Evolutionary conservation across 257 asterid species (phyloP).

Genomic region (Lycium ferocissimum): DNA sequence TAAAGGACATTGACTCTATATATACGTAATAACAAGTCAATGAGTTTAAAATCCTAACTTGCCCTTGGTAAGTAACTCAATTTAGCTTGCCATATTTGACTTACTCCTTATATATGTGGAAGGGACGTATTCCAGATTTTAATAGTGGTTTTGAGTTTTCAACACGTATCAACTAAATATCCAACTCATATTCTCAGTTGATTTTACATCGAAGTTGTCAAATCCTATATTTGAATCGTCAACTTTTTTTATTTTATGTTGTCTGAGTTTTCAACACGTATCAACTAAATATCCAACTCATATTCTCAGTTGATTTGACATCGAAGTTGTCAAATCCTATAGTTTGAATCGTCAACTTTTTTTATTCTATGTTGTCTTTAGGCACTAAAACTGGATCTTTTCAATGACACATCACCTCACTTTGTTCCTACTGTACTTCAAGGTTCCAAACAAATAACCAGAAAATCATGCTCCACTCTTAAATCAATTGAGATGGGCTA

Average conservation of each 20-base stretch:
- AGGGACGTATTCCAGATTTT: not conserved
- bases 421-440: too few relatives aligned
- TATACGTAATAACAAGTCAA: not conserved
- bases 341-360: not conserved
- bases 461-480: not conserved
- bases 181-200: too few relatives aligned
- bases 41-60: not conserved
- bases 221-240: too few relatives aligned
- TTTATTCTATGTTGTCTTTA: not conserved
- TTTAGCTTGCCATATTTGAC: constrained; percentile 1
- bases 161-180: not conserved
- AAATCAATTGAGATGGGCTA: not conserved
- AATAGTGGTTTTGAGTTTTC: not conserved
- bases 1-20: not conserved
- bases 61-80: too few relatives aligned
- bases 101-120: not conserved
- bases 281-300: not conserved
- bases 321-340: not conserved
- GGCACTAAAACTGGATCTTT: not conserved
- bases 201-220: too few relatives aligned
- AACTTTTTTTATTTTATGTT: not conserved
- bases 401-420: not conserved
- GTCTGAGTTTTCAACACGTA: not conserved
- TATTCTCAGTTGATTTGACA: not conserved
- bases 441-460: not conserved